Evolutionary conservation across 176 grass and related monocot genomes (phyloP).

Genomic region (Rhynchospora pubera): DNA sequence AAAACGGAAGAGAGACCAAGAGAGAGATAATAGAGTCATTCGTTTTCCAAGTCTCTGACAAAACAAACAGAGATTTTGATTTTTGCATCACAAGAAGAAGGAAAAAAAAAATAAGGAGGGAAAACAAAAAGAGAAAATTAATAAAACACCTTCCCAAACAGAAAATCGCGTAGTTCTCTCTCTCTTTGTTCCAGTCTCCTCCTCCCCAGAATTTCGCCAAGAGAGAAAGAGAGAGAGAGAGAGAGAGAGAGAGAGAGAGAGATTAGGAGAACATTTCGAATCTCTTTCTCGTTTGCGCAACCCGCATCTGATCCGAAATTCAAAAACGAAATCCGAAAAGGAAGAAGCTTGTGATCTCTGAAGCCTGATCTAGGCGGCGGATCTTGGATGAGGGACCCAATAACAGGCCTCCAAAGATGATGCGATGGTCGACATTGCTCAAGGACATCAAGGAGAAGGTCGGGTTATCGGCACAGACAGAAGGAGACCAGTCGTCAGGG

Average conservation of each 20-base stretch:
- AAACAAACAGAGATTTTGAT: no score
- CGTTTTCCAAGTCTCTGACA: no score
- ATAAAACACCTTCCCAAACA: conserved; percentile 27
- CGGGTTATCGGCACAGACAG: conserved; percentile 52
- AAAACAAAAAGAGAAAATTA: conserved; percentile 9
- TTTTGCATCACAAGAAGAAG: conserved; percentile 16
- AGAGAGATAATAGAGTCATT: conserved; percentile 16
- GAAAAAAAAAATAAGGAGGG: not conserved
- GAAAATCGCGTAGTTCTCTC: conserved; percentile 28
- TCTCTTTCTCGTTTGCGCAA: not conserved
- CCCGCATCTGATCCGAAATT: not conserved
- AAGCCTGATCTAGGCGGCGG: conserved; percentile 76
- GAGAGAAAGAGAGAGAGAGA: no score
- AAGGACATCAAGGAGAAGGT: conserved; percentile 73
- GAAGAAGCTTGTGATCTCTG: conserved; percentile 45
- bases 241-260: not conserved
- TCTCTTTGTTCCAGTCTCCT: not conserved
- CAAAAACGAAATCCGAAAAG: not conserved
- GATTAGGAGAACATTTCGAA: not conserved
- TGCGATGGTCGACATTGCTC: conserved; percentile 99
- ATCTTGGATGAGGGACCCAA: conserved; percentile 66
- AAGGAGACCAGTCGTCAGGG: conserved; percentile 25
- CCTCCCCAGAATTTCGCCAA: not conserved
- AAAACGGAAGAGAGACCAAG: not conserved
- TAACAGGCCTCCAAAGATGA: conserved; percentile 42